These are phyloP conservation scores for Cladochytrium replicatum DNA, from an alignment of 192 early-diverging fungal genomes.

Conservation along the genomic window DNA sequence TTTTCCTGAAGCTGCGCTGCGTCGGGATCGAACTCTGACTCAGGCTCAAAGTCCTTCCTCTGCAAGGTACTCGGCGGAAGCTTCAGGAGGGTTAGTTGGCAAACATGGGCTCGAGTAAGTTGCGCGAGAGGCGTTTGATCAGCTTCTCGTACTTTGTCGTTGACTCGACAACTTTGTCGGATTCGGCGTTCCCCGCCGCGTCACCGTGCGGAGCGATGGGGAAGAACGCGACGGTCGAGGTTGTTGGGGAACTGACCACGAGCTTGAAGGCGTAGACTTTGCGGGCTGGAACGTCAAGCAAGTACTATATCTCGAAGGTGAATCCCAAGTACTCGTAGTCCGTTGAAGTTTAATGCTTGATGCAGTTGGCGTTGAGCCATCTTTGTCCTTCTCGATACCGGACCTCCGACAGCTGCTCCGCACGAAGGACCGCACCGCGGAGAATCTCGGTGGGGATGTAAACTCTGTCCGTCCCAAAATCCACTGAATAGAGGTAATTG, in stretches of 20 bases:
- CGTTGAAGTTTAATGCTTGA: too few relatives aligned
- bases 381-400: too few relatives aligned
- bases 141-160: background rate
- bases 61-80: too few relatives aligned
- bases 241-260: background rate
- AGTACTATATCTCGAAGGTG: background rate
- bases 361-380: too few relatives aligned
- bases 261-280: background rate
- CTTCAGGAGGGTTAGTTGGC: background rate
- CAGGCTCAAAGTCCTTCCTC: background rate
- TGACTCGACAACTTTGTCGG: background rate
- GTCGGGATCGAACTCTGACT: background rate
- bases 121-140: background rate
- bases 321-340: too few relatives aligned
- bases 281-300: background rate
- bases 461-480: too few relatives aligned
- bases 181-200: background rate
- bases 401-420: too few relatives aligned
- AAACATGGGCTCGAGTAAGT: background rate
- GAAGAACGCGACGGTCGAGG: background rate
- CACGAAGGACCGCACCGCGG: too few relatives aligned
- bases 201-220: background rate
- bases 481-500: too few relatives aligned
- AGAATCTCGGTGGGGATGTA: too few relatives aligned
- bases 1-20: background rate